Evolutionary conservation across 176 grass and related monocot genomes (phyloP).

Genomic region (Aegilops tauschii): DNA sequence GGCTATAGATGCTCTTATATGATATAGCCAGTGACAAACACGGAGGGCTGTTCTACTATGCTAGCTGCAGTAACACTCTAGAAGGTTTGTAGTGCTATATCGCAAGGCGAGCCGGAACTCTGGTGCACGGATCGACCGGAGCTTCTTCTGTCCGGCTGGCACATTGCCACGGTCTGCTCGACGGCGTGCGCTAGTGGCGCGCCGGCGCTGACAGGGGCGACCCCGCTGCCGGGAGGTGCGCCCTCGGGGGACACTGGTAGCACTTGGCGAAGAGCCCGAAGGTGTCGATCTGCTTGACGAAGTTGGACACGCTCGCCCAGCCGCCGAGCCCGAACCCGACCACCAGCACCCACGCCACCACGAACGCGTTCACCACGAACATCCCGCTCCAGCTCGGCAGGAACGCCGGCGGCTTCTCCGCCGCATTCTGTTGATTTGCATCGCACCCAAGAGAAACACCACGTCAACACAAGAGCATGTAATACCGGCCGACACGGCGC

Average conservation of each 20-base stretch:
- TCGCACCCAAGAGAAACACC: neutral
- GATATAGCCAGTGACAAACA: neutral
- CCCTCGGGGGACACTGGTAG: slow-evolving; percentile 55
- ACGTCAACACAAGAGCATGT: neutral
- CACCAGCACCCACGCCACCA: slow-evolving; percentile 77
- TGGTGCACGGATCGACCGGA: neutral
- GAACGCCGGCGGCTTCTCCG: slow-evolving; percentile 74
- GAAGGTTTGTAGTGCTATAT: neutral
- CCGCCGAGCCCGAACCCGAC: slow-evolving; percentile 78
- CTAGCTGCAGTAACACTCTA: neutral
- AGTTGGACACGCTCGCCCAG: slow-evolving; percentile 77
- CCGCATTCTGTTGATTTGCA: slow-evolving; percentile 47
- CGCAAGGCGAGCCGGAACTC: neutral
- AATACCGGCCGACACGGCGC: no score
- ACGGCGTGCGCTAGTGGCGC: neutral
- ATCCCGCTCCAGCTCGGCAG: slow-evolving; percentile 74
- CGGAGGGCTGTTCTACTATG: neutral
- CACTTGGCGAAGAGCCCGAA: slow-evolving; percentile 83
- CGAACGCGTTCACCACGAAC: slow-evolving; percentile 64
- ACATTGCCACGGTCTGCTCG: neutral
- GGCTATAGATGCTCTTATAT: no score
- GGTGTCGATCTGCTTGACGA: slow-evolving; percentile 72
- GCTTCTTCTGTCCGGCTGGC: neutral
- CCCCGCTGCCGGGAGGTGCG: slow-evolving; percentile 5
- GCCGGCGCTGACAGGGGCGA: neutral